Conservation (phyloP, 345 rosid species). For the Linum tenue region DNA sequence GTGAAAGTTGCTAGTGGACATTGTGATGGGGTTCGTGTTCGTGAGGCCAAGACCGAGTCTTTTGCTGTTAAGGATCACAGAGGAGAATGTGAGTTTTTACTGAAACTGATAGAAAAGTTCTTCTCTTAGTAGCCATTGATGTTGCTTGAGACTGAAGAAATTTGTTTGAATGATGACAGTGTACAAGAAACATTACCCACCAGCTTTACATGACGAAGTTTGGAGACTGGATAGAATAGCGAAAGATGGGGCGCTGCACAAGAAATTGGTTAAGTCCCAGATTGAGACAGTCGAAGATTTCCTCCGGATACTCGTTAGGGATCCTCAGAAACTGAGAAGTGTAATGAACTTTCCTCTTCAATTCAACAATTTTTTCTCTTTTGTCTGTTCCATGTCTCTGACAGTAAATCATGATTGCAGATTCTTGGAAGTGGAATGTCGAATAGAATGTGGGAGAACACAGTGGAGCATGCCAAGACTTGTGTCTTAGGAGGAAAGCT, state of each 20-base stretch:
- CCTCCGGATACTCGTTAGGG: slow-evolving; percentile 64
- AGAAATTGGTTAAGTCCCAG: slow-evolving; percentile 50
- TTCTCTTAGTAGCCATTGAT: neutral
- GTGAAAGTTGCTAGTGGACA: slow-evolving; percentile 46
- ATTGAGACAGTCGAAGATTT: slow-evolving; percentile 78
- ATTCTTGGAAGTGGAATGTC: slow-evolving; percentile 97
- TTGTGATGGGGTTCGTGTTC: slow-evolving; percentile 45
- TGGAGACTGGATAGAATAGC: slow-evolving; percentile 97
- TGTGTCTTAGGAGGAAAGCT: slow-evolving; percentile 79
- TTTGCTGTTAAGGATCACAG: slow-evolving; percentile 96
- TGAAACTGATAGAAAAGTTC: neutral
- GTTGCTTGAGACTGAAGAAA: neutral
- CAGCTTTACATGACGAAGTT: slow-evolving; percentile 81
- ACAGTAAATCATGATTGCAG: slow-evolving; percentile 22
- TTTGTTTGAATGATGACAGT: slow-evolving; percentile 35
- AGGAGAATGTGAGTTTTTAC: slow-evolving; percentile 66
- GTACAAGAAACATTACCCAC: slow-evolving; percentile 94
- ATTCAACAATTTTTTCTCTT: neutral
- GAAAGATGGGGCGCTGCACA: slow-evolving; percentile 91
- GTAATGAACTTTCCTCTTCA: slow-evolving; percentile 27
- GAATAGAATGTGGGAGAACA: slow-evolving; percentile 94
- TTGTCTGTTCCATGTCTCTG: neutral
- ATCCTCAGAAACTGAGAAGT: slow-evolving; percentile 61
- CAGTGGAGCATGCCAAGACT: slow-evolving; percentile 91
- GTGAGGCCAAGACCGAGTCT: slow-evolving; percentile 85